A percentile compares a stretch with the other conserved stretches of the same genome.
Conservation (phyloP, 2,329 filamentous ascomycete species). For the Aspergillus thermomutatus region DNA sequence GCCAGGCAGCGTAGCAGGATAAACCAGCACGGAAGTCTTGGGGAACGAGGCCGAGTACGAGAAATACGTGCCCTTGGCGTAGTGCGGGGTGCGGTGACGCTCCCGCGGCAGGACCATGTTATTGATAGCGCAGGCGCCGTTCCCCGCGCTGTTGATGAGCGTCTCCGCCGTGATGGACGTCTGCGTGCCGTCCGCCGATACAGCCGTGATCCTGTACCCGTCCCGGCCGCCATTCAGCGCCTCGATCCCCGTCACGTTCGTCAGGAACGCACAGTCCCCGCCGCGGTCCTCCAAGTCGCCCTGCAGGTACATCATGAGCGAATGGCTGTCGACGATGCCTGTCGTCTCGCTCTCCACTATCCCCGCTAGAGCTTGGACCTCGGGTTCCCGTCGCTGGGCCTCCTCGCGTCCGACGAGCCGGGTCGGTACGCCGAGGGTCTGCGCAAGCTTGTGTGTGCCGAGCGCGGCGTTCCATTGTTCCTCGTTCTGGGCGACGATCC, state of each 20-base stretch:
- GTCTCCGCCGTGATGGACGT: constrained; percentile 67
- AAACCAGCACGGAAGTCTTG: constrained; percentile 70
- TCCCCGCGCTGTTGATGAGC: constrained; percentile 80
- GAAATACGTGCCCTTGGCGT: constrained; percentile 95
- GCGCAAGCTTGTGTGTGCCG: constrained; percentile 53
- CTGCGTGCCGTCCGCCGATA: constrained; percentile 34
- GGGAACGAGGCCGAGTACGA: constrained; percentile 69
- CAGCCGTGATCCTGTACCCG: constrained; percentile 69
- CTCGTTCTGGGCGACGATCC: constrained; percentile 84
- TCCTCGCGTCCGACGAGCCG: constrained; percentile 65
- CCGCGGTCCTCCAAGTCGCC: constrained; percentile 74
- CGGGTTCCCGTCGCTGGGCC: constrained; percentile 65
- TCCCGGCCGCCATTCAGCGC: constrained; percentile 49
- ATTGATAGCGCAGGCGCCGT: constrained; percentile 70
- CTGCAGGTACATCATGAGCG: constrained; percentile 75
- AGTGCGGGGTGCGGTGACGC: constrained; percentile 63
- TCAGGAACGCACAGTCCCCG: constrained; percentile 69
- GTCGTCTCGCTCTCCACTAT: constrained; percentile 82
- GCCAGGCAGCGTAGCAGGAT: constrained; percentile 80
- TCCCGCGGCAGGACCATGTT: constrained; percentile 68
- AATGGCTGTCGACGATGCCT: constrained; percentile 86
- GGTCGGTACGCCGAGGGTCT: constrained; percentile 62
- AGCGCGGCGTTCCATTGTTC: constrained; percentile 61
- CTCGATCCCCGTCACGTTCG: constrained; percentile 60
- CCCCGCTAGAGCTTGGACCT: constrained; percentile 67